phyloP scores from a whole-genome alignment of 1,139 yeast genomes.

The Eremothecium sinecaudum region DNA sequence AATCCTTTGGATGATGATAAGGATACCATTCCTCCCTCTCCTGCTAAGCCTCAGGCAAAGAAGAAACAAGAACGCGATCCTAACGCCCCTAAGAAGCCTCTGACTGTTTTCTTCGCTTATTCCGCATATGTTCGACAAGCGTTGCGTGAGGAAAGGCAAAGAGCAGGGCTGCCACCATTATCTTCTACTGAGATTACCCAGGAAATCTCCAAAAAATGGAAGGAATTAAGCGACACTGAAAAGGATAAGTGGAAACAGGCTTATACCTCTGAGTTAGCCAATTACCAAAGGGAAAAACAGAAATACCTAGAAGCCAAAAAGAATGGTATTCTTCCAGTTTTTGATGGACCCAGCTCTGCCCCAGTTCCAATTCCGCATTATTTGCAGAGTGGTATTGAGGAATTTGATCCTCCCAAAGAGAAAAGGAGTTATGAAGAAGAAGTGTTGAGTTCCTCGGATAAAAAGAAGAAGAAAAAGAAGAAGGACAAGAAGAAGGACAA shows the following conservation, averaged over 20 bases:
- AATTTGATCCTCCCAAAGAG: slow-evolving; percentile 16
- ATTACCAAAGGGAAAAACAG: slow-evolving; percentile 55
- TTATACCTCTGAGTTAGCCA: slow-evolving; percentile 55
- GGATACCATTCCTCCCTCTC: slow-evolving; percentile 9
- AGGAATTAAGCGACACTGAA: slow-evolving; percentile 52
- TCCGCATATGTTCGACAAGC: slow-evolving; percentile 55
- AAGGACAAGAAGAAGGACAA: slow-evolving; percentile 35
- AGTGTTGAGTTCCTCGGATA: slow-evolving; percentile 25
- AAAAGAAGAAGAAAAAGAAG: slow-evolving; percentile 38
- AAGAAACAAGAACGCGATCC: slow-evolving; percentile 51
- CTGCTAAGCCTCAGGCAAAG: slow-evolving; percentile 24
- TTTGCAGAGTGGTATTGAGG: slow-evolving; percentile 18
- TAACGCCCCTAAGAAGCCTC: slow-evolving; percentile 46
- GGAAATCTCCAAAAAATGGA: slow-evolving; percentile 73
- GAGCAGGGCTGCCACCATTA: slow-evolving; percentile 50
- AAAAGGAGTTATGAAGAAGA: slow-evolving; percentile 31
- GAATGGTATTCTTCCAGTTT: slow-evolving; percentile 33
- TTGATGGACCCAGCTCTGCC: slow-evolving; percentile 31
- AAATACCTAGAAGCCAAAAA: slow-evolving; percentile 50
- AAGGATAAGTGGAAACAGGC: slow-evolving; percentile 69
- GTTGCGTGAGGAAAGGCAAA: slow-evolving; percentile 55
- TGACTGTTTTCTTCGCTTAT: slow-evolving; percentile 76
- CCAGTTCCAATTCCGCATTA: slow-evolving; percentile 33
- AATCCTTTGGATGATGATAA: slow-evolving; percentile 29
- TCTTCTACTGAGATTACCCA: slow-evolving; percentile 70